A percentile compares a stretch with the other conserved stretches of the same genome.
Evolutionary conservation across 169 alveolate species (phyloP).

Genomic region (Cryptosporidium ryanae): DNA sequence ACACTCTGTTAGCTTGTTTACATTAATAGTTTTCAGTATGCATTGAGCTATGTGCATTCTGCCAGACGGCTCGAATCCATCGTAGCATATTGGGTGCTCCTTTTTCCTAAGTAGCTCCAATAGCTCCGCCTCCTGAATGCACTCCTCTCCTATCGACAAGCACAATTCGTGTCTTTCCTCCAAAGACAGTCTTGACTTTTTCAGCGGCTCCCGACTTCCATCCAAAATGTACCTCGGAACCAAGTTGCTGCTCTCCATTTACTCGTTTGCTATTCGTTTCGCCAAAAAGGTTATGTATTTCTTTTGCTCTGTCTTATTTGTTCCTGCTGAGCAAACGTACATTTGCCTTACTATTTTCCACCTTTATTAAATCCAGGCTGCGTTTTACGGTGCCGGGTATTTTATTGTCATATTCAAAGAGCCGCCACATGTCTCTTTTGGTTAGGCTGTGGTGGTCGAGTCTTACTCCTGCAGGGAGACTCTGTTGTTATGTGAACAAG

Average conservation of each 20-base stretch:
- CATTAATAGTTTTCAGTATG: slow-evolving; percentile 87
- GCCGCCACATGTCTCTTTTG: too few species aligned
- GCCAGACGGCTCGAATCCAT: slow-evolving; percentile 99
- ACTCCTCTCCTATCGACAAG: slow-evolving; percentile 84
- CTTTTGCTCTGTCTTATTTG: too few species aligned
- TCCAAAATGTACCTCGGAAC: slow-evolving; percentile 48
- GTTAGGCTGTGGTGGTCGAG: too few species aligned
- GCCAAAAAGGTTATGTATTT: too few species aligned
- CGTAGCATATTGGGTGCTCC: slow-evolving; percentile 93
- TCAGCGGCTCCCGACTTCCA: slow-evolving; percentile 57
- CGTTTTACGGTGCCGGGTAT: too few species aligned
- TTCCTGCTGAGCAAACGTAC: too few species aligned
- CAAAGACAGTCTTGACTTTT: slow-evolving; percentile 61
- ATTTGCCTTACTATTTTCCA: too few species aligned
- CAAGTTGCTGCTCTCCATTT: background rate
- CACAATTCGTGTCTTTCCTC: slow-evolving; percentile 79
- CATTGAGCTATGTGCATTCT: slow-evolving; percentile 99
- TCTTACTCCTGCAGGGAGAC: too few species aligned
- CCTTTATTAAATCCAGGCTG: too few species aligned
- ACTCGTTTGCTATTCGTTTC: too few species aligned
- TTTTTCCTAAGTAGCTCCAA: slow-evolving; percentile 80
- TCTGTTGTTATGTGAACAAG: too few species aligned
- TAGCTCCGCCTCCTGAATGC: slow-evolving; percentile 87
- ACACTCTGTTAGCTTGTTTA: slow-evolving; percentile 93
- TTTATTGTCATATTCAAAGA: too few species aligned